phyloP scores from a whole-genome alignment of 2,329 filamentous ascomycete genomes.

The Aspergillus terreus region DNA sequence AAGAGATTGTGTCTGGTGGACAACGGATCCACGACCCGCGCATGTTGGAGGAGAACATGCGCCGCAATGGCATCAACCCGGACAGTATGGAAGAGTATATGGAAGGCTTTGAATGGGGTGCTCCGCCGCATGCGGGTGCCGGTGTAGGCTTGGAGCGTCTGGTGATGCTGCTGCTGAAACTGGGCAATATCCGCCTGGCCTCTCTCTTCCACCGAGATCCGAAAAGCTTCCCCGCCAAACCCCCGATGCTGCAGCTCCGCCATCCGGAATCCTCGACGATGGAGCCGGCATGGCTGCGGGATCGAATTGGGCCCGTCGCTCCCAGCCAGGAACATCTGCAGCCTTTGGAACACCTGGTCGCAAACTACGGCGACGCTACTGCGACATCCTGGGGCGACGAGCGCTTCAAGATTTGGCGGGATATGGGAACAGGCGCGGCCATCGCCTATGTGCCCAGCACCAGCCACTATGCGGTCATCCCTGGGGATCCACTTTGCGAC shows the following conservation, averaged over 20 bases:
- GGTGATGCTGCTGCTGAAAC: slow-evolving; percentile 76
- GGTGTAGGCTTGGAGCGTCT: slow-evolving; percentile 88
- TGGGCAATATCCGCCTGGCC: slow-evolving; percentile 85
- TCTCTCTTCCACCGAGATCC: slow-evolving; percentile 86
- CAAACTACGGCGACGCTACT: slow-evolving; percentile 91
- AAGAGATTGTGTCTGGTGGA: slow-evolving; percentile 88
- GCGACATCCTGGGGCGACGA: slow-evolving; percentile 94
- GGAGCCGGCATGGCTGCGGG: slow-evolving; percentile 58
- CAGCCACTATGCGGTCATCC: slow-evolving; percentile 71
- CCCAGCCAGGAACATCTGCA: slow-evolving; percentile 57
- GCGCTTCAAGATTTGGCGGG: slow-evolving; percentile 82
- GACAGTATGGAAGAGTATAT: slow-evolving; percentile 88
- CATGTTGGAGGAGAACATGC: slow-evolving; percentile 74
- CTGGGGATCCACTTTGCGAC: slow-evolving; percentile 85
- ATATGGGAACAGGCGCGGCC: slow-evolving; percentile 73
- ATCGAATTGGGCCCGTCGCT: slow-evolving; percentile 38
- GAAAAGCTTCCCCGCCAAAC: slow-evolving; percentile 72
- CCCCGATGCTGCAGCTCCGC: slow-evolving; percentile 62
- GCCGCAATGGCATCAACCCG: slow-evolving; percentile 68
- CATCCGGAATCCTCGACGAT: slow-evolving; percentile 86
- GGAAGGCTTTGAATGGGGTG: slow-evolving; percentile 80
- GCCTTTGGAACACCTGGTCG: slow-evolving; percentile 79
- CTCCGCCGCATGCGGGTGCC: slow-evolving; percentile 83
- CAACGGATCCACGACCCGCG: slow-evolving; percentile 84
- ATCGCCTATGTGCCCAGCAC: slow-evolving; percentile 76